Conservation (phyloP, 176 grass and related monocot genomes). For the Chrysopogon serrulatus region DNA sequence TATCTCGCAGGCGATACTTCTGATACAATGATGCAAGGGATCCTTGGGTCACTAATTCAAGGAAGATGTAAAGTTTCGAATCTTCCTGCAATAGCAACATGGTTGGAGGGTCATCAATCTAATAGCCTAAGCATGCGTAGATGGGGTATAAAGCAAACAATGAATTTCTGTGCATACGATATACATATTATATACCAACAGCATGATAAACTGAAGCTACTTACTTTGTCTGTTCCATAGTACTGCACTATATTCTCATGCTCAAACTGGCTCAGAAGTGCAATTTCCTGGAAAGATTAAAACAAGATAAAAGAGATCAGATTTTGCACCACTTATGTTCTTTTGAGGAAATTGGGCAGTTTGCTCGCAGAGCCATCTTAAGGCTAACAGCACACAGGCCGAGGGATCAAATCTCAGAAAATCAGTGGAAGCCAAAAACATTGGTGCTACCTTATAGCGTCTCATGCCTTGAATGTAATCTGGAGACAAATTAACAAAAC, state of each 20-base stretch:
- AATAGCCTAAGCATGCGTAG: not conserved
- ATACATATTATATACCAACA: not conserved
- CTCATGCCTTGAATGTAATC: not conserved
- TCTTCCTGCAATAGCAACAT: slow-evolving; percentile 62
- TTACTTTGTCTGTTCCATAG: slow-evolving; percentile 98
- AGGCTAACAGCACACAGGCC: not conserved
- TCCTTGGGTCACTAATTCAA: slow-evolving; percentile 96
- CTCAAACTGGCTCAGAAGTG: slow-evolving; percentile 95
- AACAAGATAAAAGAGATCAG: slow-evolving; percentile 1
- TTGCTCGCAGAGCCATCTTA: not conserved
- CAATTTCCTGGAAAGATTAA: slow-evolving; percentile 72
- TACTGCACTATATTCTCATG: slow-evolving; percentile 99
- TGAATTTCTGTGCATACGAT: not conserved
- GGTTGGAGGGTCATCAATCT: slow-evolving; percentile 5
- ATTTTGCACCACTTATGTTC: not conserved
- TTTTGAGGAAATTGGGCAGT: not conserved
- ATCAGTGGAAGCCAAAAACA: not conserved
- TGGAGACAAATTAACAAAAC: not conserved
- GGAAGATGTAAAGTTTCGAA: slow-evolving; percentile 85
- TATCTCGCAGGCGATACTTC: slow-evolving; percentile 67
- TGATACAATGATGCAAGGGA: slow-evolving; percentile 87
- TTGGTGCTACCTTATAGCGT: not conserved
- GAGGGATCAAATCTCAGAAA: not conserved
- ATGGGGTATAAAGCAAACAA: not conserved
- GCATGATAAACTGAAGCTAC: slow-evolving; percentile 7